Base-by-base conservation (phyloP, 176 grass and related monocot species). In the Dendrocalamus sinicus region DNA sequence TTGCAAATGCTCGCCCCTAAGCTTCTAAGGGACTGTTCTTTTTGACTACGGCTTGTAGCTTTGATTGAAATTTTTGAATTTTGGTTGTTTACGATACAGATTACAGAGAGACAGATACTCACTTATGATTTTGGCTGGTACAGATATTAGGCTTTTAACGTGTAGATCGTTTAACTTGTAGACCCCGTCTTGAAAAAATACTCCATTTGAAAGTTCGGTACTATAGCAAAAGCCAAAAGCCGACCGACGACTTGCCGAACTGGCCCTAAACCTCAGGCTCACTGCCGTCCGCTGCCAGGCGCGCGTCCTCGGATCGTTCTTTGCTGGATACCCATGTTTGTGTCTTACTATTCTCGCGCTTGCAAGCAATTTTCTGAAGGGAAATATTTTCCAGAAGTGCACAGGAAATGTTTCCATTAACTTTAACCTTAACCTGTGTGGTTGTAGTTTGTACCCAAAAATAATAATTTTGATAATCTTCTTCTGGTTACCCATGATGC, bases 341-440 rank as follows among this genome's bases (percentile, higher is more conserved):
- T 24, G 55, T 24, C 58, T 12, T 24, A 24, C 58, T 24, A 12
- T 61, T 61, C 58, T 61, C n/a, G 22, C 5, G 58, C 55, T 59
- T 10, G 20, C 55, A n/a, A n/a, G 8, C 23, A 62, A 62, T 62
- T 13, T 6, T 63, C 60, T 63, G n/a, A 26, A 14, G 60, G 57
- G 10, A 24, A 24, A 12, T 24, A 1, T 12, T 12, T 24, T 61
- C 72, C 90, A 19, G 72, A 71, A 48, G 78, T 89, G 63, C 12
- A 66, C 35, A 17, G 0, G 65, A 67, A 39, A 67, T 67, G 32
- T 9, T 67, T 67, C 7, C 28, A 39, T 46, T 46, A 46, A 46
- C 50, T 65, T 65, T 7, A 15, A 65, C 12, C 12, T 65, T 65
- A 30, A 30, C 26, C 24, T 32, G 12, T 32, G 62, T 14, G 5